A percentile compares a stretch with the other conserved stretches of the same genome.
Evolutionary conservation across 2,329 filamentous ascomycete species (phyloP).

Genomic region (Neophaeococcomyces mojaviensis): DNA sequence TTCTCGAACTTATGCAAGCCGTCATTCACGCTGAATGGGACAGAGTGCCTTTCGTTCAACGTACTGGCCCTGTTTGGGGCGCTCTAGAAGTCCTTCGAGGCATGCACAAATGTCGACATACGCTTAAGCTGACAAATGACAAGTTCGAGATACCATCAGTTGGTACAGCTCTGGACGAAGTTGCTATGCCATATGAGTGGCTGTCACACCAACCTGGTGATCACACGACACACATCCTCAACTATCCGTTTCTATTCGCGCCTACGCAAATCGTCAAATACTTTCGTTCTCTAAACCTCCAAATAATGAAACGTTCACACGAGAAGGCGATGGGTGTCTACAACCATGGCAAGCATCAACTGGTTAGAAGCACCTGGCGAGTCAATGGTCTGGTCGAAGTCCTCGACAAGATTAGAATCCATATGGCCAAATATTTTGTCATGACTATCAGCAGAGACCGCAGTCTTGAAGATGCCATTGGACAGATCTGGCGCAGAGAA

Average conservation of each 20-base stretch:
- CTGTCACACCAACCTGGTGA: slow-evolving; percentile 53
- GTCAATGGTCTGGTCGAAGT: slow-evolving; percentile 55
- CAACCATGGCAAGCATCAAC: slow-evolving; percentile 38
- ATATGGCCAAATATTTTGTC: slow-evolving; percentile 64
- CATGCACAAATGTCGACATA: slow-evolving; percentile 64
- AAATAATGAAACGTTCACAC: slow-evolving; percentile 72
- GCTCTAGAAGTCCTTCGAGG: slow-evolving; percentile 66
- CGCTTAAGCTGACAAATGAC: slow-evolving; percentile 52
- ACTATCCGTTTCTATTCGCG: slow-evolving; percentile 73
- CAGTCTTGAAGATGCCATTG: slow-evolving; percentile 65
- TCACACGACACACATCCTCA: slow-evolving; percentile 65
- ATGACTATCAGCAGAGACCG: slow-evolving; percentile 60
- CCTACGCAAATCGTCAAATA: slow-evolving; percentile 66
- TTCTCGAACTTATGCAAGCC: slow-evolving; percentile 30
- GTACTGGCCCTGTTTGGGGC: slow-evolving; percentile 65
- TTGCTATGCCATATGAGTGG: slow-evolving; percentile 69
- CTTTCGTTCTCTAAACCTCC: slow-evolving; percentile 82
- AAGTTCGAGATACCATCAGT: slow-evolving; percentile 72
- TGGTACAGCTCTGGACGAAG: slow-evolving; percentile 64
- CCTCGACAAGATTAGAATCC: slow-evolving; percentile 56
- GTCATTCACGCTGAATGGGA: slow-evolving; percentile 76
- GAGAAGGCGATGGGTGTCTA: slow-evolving; percentile 54
- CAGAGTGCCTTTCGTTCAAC: slow-evolving; percentile 61
- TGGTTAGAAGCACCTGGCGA: slow-evolving; percentile 27
- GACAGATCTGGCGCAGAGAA: slow-evolving; percentile 84